A percentile compares a stretch with the other conserved stretches of the same genome.
Evolutionary conservation across 176 grass and related monocot species (phyloP).

Genomic region (Leersia perrieri): DNA sequence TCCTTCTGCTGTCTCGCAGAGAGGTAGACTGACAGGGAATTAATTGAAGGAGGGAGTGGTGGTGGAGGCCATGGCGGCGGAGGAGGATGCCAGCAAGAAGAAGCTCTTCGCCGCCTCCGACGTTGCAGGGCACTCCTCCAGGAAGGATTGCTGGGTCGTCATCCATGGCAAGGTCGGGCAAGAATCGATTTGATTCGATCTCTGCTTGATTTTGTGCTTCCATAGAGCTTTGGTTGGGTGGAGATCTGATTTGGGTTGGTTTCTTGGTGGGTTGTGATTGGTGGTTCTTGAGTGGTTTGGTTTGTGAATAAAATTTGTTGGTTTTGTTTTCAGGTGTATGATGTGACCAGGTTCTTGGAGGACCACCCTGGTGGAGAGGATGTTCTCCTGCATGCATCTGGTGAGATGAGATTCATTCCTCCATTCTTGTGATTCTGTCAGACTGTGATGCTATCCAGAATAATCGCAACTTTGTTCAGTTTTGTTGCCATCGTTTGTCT

Average conservation of each 20-base stretch:
- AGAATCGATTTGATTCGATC: neutral
- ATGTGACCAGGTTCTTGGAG: constrained; percentile 82
- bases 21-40: neutral
- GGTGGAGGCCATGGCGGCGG: constrained; percentile 35
- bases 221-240: neutral
- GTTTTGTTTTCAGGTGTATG: constrained; percentile 57
- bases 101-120: constrained; percentile 53
- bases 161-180: constrained; percentile 71
- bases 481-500: neutral
- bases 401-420: constrained; percentile 19
- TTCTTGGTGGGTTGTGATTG: neutral
- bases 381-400: constrained; percentile 70
- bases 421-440: neutral
- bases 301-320: neutral
- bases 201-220: neutral
- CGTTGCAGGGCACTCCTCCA: constrained; percentile 49
- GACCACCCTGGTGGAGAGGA: constrained; percentile 80
- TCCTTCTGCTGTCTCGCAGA: neutral
- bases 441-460: neutral
- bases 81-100: constrained; percentile 30
- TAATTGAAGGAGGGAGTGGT: neutral
- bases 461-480: neutral
- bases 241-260: constrained; percentile 5
- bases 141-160: constrained; percentile 68
- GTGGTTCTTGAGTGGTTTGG: neutral